These are phyloP conservation scores for Globisporangium canariense DNA, from an alignment of 352 stramenopile genomes.

Conservation along the genomic window DNA sequence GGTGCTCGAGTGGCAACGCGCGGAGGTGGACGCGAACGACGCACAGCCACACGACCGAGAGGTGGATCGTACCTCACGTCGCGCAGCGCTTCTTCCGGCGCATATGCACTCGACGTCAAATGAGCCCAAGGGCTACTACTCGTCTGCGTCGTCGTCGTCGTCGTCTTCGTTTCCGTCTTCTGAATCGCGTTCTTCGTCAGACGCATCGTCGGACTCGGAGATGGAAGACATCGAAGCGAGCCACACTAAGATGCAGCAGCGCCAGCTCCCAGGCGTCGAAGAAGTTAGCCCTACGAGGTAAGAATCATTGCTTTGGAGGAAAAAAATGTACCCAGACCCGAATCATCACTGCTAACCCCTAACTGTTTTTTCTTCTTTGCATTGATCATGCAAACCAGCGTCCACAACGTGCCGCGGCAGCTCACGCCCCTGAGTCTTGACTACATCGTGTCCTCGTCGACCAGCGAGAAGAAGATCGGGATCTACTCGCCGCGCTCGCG, in stretches of 20 bases:
- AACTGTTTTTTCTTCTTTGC: constrained; percentile 3
- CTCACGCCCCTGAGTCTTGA: constrained; percentile 48
- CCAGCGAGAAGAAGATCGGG: constrained; percentile 52
- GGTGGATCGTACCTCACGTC: not conserved
- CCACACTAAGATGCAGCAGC: constrained; percentile 15
- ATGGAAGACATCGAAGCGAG: constrained; percentile 15
- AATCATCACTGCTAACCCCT: not conserved
- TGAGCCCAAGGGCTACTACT: constrained; percentile 6
- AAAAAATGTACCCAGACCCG: constrained; percentile 9
- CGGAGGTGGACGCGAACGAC: constrained; percentile 15
- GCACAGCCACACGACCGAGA: constrained; percentile 3
- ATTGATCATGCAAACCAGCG: constrained; percentile 19
- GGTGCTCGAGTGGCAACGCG: constrained; percentile 75
- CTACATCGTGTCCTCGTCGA: constrained; percentile 19
- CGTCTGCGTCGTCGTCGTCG: not conserved
- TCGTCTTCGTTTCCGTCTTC: not conserved
- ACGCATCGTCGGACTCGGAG: constrained; percentile 35
- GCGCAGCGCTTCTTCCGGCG: not conserved
- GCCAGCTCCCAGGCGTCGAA: constrained; percentile 14
- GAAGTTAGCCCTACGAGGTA: constrained; percentile 65
- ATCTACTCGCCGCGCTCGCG: constrained; percentile 63
- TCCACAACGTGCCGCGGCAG: constrained; percentile 38
- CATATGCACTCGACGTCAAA: constrained; percentile 9
- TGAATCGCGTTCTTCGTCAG: constrained; percentile 18
- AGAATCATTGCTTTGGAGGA: not conserved